Conservation (phyloP, 2,329 filamentous ascomycete species). For the Penicillium sp. region DNA sequence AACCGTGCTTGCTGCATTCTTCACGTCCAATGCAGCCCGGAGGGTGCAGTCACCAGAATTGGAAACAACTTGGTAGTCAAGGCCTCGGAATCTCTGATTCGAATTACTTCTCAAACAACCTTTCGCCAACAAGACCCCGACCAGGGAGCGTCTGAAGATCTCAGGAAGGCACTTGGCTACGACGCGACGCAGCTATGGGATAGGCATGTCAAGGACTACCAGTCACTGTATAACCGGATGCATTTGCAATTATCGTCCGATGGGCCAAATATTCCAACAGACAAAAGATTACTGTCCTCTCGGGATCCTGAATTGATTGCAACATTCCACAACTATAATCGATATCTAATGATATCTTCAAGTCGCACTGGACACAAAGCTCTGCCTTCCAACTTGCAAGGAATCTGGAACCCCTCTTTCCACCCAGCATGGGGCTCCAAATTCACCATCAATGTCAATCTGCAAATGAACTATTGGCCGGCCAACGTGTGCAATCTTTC, state of each 20-base stretch:
- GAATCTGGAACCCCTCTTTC: conserved; percentile 60
- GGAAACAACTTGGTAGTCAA: conserved; percentile 48
- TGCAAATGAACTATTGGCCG: conserved; percentile 68
- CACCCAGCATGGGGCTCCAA: conserved; percentile 60
- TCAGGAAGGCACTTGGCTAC: conserved; percentile 32
- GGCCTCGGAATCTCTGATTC: conserved; percentile 44
- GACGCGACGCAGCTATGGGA: conserved; percentile 30
- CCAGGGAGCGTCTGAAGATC: conserved; percentile 36
- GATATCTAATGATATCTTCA: conserved; percentile 62
- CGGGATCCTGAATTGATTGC: conserved; percentile 60
- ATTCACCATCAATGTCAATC: conserved; percentile 65
- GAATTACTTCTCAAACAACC: conserved; percentile 50
- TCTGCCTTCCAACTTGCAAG: conserved; percentile 64
- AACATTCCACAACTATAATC: conserved; percentile 60
- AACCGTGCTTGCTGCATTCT: conserved; percentile 44
- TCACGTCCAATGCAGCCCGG: conserved; percentile 34
- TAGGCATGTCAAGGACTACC: conserved; percentile 46
- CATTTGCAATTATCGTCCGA: conserved; percentile 36
- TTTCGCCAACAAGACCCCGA: conserved; percentile 42
- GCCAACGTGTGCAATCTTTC: conserved; percentile 59
- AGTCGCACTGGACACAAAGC: conserved; percentile 53
- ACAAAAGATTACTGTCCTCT: conserved; percentile 35
- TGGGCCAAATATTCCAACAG: conserved; percentile 36
- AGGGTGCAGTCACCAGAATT: conserved; percentile 38
- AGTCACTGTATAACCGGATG: conserved; percentile 40